A percentile compares a stretch with the other conserved stretches of the same genome.
phyloP scores from a whole-genome alignment of 2,329 filamentous ascomycete genomes.

The Elsinoe batatas region DNA sequence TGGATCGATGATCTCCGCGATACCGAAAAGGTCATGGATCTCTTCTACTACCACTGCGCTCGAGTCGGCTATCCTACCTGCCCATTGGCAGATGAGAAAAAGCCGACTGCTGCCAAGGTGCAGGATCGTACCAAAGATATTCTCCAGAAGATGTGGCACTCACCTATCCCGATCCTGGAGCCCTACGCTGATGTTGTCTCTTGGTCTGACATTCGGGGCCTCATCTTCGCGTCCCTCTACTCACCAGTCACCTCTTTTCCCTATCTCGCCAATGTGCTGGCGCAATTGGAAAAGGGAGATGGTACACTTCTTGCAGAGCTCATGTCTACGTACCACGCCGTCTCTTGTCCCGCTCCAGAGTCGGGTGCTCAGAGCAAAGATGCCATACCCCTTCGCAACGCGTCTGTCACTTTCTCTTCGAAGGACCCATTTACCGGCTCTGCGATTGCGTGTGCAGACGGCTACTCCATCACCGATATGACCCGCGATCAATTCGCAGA shows the following conservation, averaged over 20 bases:
- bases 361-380: not conserved
- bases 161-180: conserved; percentile 30
- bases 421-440: conserved; percentile 6
- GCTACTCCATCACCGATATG: conserved; percentile 25
- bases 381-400: conserved; percentile 30
- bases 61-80: conserved; percentile 33
- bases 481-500: conserved; percentile 12
- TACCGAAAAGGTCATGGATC: conserved; percentile 33
- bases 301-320: conserved; percentile 24
- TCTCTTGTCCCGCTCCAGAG: conserved; percentile 26
- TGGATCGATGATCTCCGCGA: conserved; percentile 35
- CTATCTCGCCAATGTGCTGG: conserved; percentile 27
- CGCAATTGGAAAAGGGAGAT: conserved; percentile 26
- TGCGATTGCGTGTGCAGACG: conserved; percentile 34
- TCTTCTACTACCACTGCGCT: conserved; percentile 38
- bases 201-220: conserved; percentile 30
- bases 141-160: conserved; percentile 30
- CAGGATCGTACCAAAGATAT: conserved; percentile 26
- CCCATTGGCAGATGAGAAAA: conserved; percentile 23
- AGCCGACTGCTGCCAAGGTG: conserved; percentile 28
- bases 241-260: conserved; percentile 27
- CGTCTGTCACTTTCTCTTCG: not conserved
- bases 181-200: conserved; percentile 30
- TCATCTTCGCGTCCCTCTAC: conserved; percentile 32
- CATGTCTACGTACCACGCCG: conserved; percentile 20